A percentile compares a stretch with the other conserved stretches of the same genome.
phyloP scores from a whole-genome alignment of 192 early-diverging fungal genomes.

The Coemansia sp. region DNA sequence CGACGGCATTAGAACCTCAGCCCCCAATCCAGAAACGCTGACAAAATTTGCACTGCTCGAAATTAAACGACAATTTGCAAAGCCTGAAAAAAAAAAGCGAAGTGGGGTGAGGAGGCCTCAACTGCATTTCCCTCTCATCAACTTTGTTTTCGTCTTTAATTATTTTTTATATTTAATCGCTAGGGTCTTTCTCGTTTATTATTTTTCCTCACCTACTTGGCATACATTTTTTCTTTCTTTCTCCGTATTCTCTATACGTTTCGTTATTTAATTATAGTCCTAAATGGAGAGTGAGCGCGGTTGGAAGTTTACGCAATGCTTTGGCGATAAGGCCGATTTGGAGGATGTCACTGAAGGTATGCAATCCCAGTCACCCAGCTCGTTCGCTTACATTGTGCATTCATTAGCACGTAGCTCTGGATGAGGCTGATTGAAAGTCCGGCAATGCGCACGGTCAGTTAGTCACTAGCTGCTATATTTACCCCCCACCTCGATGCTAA shows the following conservation, averaged over 20 bases:
- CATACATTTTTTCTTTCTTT: slow-evolving; percentile 11
- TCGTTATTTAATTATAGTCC: slow-evolving; percentile 21
- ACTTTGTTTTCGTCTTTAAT: background rate
- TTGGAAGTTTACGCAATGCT: slow-evolving; percentile 99
- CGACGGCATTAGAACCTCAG: background rate
- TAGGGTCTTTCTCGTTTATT: slow-evolving; percentile 18
- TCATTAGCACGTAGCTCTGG: background rate
- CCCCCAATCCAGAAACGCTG: slow-evolving; percentile 5
- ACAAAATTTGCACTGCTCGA: slow-evolving; percentile 13
- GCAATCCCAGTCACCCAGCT: background rate
- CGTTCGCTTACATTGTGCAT: slow-evolving; percentile 6
- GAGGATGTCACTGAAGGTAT: slow-evolving; percentile 99
- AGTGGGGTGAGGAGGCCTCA: background rate
- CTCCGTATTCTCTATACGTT: background rate
- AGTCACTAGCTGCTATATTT: background rate
- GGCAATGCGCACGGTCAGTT: background rate
- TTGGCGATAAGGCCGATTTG: slow-evolving; percentile 98
- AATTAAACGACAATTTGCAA: slow-evolving; percentile 4
- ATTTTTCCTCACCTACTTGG: slow-evolving; percentile 11
- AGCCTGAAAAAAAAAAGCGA: background rate
- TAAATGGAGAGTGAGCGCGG: slow-evolving; percentile 59
- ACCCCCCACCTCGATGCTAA: background rate
- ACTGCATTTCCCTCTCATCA: background rate
- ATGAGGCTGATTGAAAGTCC: background rate
- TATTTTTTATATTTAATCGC: background rate